phyloP scores from a whole-genome alignment of 2,329 filamentous ascomycete species.

The Fusarium torreyae region DNA sequence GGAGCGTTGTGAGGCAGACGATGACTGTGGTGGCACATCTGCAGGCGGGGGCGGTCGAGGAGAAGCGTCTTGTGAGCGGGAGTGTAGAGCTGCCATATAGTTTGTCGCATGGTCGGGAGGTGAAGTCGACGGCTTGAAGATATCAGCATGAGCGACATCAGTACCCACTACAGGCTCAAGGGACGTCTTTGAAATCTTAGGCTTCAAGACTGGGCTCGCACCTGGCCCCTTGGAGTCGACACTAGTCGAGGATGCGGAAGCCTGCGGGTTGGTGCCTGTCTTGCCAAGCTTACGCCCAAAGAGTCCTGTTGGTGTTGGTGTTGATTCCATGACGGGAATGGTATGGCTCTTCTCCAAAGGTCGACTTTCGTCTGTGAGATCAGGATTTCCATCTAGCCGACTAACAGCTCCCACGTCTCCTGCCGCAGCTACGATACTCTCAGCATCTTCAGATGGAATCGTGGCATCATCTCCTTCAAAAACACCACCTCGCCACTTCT shows the following conservation, averaged over 20 bases:
- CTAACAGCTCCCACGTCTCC: conserved; percentile 66
- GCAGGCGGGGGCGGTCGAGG: conserved; percentile 58
- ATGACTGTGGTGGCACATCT: conserved; percentile 55
- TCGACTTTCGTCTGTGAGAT: conserved; percentile 58
- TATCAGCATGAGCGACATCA: conserved; percentile 76
- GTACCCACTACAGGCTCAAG: conserved; percentile 77
- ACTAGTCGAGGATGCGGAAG: conserved; percentile 64
- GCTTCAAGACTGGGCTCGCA: conserved; percentile 55
- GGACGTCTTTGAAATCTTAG: conserved; percentile 60
- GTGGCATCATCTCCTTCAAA: conserved; percentile 73
- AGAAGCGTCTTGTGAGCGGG: conserved; percentile 70
- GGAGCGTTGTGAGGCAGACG: conserved; percentile 57
- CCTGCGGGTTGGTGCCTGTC: conserved; percentile 50
- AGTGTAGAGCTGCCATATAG: conserved; percentile 79
- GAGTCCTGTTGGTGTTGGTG: conserved; percentile 57
- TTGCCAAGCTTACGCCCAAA: conserved; percentile 67
- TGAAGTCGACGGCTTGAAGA: conserved; percentile 70
- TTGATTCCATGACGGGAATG: conserved; percentile 60
- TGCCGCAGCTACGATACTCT: conserved; percentile 53
- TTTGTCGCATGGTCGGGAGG: conserved; percentile 73
- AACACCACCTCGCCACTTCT: conserved; percentile 88
- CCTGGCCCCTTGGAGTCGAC: conserved; percentile 62
- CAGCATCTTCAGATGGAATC: conserved; percentile 43
- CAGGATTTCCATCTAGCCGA: conserved; percentile 59
- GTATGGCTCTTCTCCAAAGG: conserved; percentile 71